Base-by-base conservation (phyloP, 2,329 filamentous ascomycete species). In the Sphaceloma murrayae region DNA sequence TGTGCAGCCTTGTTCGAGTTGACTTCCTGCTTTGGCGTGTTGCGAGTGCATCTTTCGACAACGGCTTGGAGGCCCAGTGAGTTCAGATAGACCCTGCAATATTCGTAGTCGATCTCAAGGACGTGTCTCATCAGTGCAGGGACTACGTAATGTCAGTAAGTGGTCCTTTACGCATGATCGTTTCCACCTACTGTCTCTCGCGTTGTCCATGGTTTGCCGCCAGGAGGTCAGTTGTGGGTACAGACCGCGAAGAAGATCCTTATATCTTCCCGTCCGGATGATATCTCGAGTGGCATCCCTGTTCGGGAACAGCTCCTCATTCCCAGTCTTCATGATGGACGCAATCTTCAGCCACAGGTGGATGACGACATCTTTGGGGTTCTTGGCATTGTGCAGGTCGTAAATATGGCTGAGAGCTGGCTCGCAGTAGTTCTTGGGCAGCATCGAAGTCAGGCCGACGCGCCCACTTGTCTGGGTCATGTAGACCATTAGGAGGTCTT, bases 311-410 rank as follows among this genome's bases (percentile, higher is more conserved):
- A 98, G 71, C 53, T 82, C 78, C 57, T 93, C 79, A 56, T 96
- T 96, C 43, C 85, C 87, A 53, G 82, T 73, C 55, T 94, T 83
- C 82, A 96, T 94, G 49, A 89, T 78, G 54, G 86, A 83, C 51
- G 87, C 94, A 55, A 98, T 87, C 22, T 86, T 85, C 4, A 88
- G 81, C 91, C 91, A 98, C 61, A 87, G 93, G 62, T 94, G 83
- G 46, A 79, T 69, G 54, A 78, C 75, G 22, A 68, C 62, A 52
- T 80, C 75, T 48, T 77, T 66, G 10, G 42, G 14, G n/a, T 45
- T 32, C 8, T 56, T 50, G 36, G 53, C 57, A 36, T 52, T 53
- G 33, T 57, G 56, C 14, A 47, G 36, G 22, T 48, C 46, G 47
- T 53, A 58, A 10, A 57, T 46, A 14, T 57, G 53, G 47, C 59